Percentiles rank a stretch among this genome's conserved stretches.
These are phyloP conservation scores for Penicillium sp. DNA, from an alignment of 2,329 filamentous ascomycete genomes.

Conservation along the genomic window DNA sequence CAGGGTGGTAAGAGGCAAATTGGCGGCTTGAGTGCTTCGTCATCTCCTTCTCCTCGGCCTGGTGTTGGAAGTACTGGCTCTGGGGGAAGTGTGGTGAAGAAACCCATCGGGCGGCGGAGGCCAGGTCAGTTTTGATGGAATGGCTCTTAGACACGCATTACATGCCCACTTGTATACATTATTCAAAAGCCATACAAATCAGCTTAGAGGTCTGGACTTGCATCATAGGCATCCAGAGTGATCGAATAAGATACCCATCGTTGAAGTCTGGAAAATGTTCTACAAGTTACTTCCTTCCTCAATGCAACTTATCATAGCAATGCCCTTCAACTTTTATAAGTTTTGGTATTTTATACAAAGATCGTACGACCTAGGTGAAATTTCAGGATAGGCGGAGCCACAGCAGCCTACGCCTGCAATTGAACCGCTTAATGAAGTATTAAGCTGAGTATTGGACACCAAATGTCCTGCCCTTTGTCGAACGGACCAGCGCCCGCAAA, in stretches of 20 bases:
- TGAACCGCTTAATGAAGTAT: not conserved
- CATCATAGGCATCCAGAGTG: not conserved
- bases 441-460: not conserved
- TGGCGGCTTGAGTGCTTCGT: conserved; percentile 34
- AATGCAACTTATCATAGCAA: not conserved
- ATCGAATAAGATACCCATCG: conserved; percentile 15
- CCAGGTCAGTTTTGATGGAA: conserved; percentile 36
- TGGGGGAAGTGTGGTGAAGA: conserved; percentile 44
- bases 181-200: conserved; percentile 7
- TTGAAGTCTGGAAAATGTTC: not conserved
- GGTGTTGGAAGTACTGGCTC: conserved; percentile 21
- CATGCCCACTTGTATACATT: not conserved
- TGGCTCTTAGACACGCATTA: too few species aligned
- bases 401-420: not conserved
- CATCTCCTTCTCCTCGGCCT: conserved; percentile 28
- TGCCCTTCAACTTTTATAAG: not conserved
- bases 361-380: not conserved
- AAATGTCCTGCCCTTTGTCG: conserved; percentile 7
- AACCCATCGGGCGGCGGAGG: conserved; percentile 37
- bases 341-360: not conserved
- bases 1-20: conserved; percentile 27
- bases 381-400: not conserved
- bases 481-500: conserved; percentile 14
- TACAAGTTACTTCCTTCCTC: not conserved
- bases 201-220: conserved; percentile 5